Evolutionary conservation across 2,329 filamentous ascomycete species (phyloP).

Genomic region (Stagonosporopsis vannaccii): DNA sequence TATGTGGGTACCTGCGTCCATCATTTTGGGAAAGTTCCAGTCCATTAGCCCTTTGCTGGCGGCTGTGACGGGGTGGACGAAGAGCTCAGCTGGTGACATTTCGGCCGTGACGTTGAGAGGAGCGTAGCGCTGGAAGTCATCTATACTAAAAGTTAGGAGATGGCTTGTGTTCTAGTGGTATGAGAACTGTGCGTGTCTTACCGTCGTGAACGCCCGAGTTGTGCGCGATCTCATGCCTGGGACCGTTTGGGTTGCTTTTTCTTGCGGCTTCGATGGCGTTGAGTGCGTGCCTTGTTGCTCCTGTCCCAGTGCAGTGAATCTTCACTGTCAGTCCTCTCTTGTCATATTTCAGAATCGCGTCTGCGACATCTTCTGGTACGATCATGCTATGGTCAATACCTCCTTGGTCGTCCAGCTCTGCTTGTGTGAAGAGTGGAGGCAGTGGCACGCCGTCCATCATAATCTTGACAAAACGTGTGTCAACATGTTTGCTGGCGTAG

Average conservation of each 20-base stretch:
- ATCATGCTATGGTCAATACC: constrained; percentile 33
- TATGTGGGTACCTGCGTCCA: constrained; percentile 33
- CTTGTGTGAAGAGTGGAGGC: constrained; percentile 41
- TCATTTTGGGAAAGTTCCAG: constrained; percentile 40
- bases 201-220: constrained; percentile 29
- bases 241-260: constrained; percentile 32
- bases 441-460: constrained; percentile 46
- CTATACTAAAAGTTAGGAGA: constrained; percentile 6
- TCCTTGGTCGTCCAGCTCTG: constrained; percentile 33
- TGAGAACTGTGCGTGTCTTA: neutral
- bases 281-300: constrained; percentile 40
- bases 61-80: constrained; percentile 23
- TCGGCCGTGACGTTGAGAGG: constrained; percentile 44
- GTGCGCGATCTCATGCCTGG: constrained; percentile 46
- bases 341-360: constrained; percentile 41
- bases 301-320: constrained; percentile 44
- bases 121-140: constrained; percentile 40
- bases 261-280: constrained; percentile 40
- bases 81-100: constrained; percentile 43
- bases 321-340: constrained; percentile 43
- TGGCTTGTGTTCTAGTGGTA: neutral
- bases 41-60: constrained; percentile 27
- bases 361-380: constrained; percentile 24
- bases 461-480: constrained; percentile 47
- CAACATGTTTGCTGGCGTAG: constrained; percentile 36